A percentile compares a stretch with the other conserved stretches of the same genome.
phyloP scores from a whole-genome alignment of 2,329 filamentous ascomycete genomes.

The Exophiala sp. region DNA sequence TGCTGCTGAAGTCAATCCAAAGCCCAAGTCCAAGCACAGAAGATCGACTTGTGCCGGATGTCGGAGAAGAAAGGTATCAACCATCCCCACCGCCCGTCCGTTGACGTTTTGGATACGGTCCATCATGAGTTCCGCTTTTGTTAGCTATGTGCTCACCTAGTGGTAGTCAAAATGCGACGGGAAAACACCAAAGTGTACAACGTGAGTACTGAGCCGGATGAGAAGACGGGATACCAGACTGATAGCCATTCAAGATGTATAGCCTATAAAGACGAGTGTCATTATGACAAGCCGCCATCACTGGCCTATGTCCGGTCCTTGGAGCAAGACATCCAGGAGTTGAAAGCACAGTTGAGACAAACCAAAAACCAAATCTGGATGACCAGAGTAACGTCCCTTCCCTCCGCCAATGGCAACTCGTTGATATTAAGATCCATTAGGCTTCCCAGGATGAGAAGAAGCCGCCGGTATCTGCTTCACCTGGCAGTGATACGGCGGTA shows the following conservation, averaged over 20 bases:
- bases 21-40: conserved; percentile 27
- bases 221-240: neutral
- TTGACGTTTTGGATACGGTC: neutral
- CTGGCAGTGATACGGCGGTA: conserved; percentile 20
- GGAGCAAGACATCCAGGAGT: conserved; percentile 26
- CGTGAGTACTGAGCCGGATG: conserved; percentile 11
- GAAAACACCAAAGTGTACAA: conserved; percentile 27
- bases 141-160: conserved; percentile 12
- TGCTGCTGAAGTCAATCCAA: conserved; percentile 17
- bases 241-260: conserved; percentile 20
- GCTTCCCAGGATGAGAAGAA: conserved; percentile 26
- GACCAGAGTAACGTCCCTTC: conserved; percentile 11
- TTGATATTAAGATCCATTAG: conserved; percentile 2
- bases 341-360: conserved; percentile 26
- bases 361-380: conserved; percentile 26
- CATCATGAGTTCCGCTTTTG: neutral
- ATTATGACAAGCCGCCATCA: conserved; percentile 28
- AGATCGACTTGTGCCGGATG: conserved; percentile 28
- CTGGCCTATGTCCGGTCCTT: conserved; percentile 28
- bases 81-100: neutral
- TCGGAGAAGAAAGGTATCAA: conserved; percentile 26
- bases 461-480: conserved; percentile 19
- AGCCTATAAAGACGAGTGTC: conserved; percentile 29
- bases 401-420: neutral
- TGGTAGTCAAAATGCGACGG: conserved; percentile 28